phyloP scores from a whole-genome alignment of 495 filamentous ascomycete genomes.

The Trichoderma erinaceum region DNA sequence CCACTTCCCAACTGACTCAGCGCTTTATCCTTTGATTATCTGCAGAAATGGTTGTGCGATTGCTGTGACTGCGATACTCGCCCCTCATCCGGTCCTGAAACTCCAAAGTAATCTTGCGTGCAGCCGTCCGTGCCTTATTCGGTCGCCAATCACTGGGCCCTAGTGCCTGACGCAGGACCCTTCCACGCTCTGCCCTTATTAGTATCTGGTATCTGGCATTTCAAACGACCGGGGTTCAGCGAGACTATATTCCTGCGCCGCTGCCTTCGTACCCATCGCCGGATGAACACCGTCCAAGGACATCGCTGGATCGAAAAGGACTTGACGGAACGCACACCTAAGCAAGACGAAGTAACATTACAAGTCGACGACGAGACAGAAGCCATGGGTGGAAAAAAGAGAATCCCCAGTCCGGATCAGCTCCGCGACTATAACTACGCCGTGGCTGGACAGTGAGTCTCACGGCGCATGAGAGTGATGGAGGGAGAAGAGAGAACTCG shows the following conservation, averaged over 20 bases:
- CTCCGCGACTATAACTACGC: constrained; percentile 70
- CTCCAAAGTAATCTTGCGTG: constrained; percentile 3
- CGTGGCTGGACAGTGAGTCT: constrained; percentile 89
- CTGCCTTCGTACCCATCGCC: background rate
- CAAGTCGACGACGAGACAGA: constrained; percentile 15
- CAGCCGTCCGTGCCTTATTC: background rate
- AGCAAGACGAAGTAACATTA: background rate
- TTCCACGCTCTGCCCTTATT: no score
- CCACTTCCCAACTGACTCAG: background rate
- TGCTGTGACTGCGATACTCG: background rate
- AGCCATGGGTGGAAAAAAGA: constrained; percentile 16
- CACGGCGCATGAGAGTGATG: background rate
- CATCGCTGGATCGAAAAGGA: no score
- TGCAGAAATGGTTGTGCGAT: background rate
- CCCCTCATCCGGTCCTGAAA: background rate
- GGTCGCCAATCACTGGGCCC: background rate
- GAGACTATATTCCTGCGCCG: background rate
- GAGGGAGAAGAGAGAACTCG: background rate
- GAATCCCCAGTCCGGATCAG: constrained; percentile 44
- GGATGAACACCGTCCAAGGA: no score
- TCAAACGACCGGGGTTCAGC: no score
- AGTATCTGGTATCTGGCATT: no score
- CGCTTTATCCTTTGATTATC: background rate
- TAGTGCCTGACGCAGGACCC: no score
- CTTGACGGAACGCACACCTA: no score